A percentile compares a stretch with the other conserved stretches of the same genome.
These are phyloP conservation scores for Penium margaritaceum DNA, from an alignment of 139 green algal genomes.

Conservation along the genomic window DNA sequence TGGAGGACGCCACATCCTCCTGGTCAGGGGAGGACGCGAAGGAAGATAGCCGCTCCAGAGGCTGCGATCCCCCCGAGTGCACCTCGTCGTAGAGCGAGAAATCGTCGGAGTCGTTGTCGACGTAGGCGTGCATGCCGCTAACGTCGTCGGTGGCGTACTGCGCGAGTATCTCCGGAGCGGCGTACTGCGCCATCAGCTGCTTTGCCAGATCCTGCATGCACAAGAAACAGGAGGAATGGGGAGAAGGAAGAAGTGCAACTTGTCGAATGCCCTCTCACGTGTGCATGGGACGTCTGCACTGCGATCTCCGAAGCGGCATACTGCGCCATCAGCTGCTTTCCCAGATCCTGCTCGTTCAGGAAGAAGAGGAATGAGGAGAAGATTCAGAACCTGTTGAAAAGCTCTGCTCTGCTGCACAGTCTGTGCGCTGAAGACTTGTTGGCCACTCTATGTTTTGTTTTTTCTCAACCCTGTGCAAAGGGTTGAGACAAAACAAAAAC, in stretches of 20 bases:
- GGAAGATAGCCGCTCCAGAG: conserved; percentile 4
- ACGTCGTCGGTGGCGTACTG: not conserved
- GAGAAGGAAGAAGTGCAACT: not conserved
- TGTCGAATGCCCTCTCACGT: not conserved
- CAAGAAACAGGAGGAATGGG: not conserved
- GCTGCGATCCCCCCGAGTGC: too few species aligned
- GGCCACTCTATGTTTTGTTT: too few species aligned
- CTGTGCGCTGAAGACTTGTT: too few species aligned
- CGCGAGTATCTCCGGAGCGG: conserved; percentile 4
- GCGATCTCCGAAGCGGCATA: conserved; percentile 13
- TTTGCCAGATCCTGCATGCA: conserved; percentile 29
- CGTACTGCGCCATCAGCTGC: conserved; percentile 32
- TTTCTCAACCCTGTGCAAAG: too few species aligned
- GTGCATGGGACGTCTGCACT: not conserved
- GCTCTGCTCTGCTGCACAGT: too few species aligned
- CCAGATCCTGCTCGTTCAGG: conserved; percentile 9
- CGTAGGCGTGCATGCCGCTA: not conserved
- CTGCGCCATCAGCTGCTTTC: conserved; percentile 22
- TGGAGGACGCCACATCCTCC: not conserved
- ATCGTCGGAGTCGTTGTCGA: conserved; percentile 1
- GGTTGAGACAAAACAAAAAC: too few species aligned
- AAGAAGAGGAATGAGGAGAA: not conserved
- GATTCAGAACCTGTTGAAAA: not conserved
- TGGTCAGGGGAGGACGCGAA: conserved; percentile 9
- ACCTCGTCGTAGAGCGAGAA: conserved; percentile 7